Evolutionary conservation across 2,329 filamentous ascomycete species (phyloP), one percentile per base, ranked within the genome.

Genomic region (Myrmaecium sp.): DNA sequence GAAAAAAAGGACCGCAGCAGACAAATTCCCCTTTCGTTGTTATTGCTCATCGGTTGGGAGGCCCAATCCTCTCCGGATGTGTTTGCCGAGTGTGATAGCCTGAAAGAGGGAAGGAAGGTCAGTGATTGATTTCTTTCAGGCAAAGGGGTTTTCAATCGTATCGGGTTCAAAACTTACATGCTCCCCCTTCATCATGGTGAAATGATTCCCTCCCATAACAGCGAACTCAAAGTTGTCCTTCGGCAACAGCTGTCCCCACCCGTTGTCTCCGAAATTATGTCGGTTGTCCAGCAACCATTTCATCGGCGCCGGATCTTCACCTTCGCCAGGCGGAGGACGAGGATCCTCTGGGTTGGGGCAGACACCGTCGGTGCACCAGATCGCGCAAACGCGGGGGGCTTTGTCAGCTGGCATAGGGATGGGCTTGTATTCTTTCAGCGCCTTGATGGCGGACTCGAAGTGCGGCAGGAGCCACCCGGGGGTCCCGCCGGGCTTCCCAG

Each of bases 331-430:
- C 62, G 74, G 40, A 58, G 74, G 73, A 22, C 68, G 61, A 21
- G 72, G 73, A 46, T 77, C 73, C 25, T 64, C 62, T 5, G 72
- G 68, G 29, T 66, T 56, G 35, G 73, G 66, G 55, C 74, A 79
- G 4, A 82, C 73, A 34, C 76, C 76, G 32, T 82, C 74, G 34
- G 71, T 67, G 42, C 73, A 78, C 70, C 74, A 82, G 38, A 82
- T 69, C 20, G 69, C 59, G 35, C 66, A 67, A 3, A 72, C 68
- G 13, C 66, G 63, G 20, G 75, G 72, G 20, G 65, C 67, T 34
- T 58, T 62, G 5, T 59, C 61, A 24, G 60, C 57, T 18, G 72
- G 58, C 42, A 77, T 69, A 3, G 68, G 68, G 38, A 64, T 61
- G 5, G 74, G 69, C 8, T 70, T 65, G 51, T 82, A 82, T 43